These are phyloP conservation scores for Neonectria hederae DNA, from an alignment of 2,329 filamentous ascomycete genomes.

Conservation along the genomic window DNA sequence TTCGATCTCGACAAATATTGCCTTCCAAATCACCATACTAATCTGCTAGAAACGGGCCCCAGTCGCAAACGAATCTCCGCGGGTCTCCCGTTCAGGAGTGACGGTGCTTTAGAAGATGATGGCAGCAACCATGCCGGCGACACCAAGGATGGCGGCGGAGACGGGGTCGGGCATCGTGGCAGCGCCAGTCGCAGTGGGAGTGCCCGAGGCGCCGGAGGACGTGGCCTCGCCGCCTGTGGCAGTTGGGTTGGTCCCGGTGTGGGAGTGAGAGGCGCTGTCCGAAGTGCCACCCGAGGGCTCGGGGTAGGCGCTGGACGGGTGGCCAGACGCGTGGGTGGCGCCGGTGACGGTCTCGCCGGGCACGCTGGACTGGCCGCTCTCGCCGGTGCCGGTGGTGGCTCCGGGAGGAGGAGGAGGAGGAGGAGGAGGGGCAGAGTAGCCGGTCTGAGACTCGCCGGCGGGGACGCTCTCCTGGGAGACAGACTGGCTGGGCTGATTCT, in stretches of 20 bases:
- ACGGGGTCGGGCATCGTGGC: slow-evolving; percentile 35
- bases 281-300: slow-evolving; percentile 31
- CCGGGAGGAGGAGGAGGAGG: too few species aligned
- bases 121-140: slow-evolving; percentile 40
- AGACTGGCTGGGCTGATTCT: slow-evolving; percentile 27
- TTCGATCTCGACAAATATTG: slow-evolving; percentile 26
- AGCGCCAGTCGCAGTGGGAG: slow-evolving; percentile 45
- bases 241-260: slow-evolving; percentile 25
- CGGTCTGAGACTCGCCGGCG: slow-evolving; percentile 16
- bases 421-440: slow-evolving; percentile 28
- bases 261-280: slow-evolving; percentile 22
- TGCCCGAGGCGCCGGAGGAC: slow-evolving; percentile 37
- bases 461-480: slow-evolving; percentile 22
- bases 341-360: slow-evolving; percentile 30
- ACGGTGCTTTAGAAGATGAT: slow-evolving; percentile 38
- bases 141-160: slow-evolving; percentile 38
- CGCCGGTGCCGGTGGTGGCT: slow-evolving; percentile 13
- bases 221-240: slow-evolving; percentile 30
- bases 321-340: slow-evolving; percentile 31
- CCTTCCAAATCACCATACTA: slow-evolving; percentile 20
- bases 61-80: slow-evolving; percentile 17
- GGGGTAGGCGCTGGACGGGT: slow-evolving; percentile 30
- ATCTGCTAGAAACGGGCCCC: slow-evolving; percentile 13
- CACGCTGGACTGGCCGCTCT: slow-evolving; percentile 21
- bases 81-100: not conserved